Conservation (phyloP, 2,329 filamentous ascomycete species). For the Balansia obtecta region DNA sequence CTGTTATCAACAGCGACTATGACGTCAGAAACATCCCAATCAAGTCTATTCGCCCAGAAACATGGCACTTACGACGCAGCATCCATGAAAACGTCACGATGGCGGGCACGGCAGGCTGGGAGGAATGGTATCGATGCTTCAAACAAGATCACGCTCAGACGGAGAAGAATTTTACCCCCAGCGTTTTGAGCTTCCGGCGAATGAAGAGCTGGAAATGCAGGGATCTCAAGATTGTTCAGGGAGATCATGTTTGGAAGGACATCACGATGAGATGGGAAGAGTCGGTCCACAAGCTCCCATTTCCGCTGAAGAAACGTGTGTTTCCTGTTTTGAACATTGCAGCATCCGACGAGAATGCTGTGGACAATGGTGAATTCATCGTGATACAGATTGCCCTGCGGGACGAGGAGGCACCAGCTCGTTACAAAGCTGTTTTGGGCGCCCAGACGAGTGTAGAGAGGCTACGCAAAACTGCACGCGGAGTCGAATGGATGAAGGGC, state of each 20-base stretch:
- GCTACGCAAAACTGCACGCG: conserved; percentile 31
- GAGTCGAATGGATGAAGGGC: conserved; percentile 65
- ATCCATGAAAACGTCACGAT: conserved; percentile 41
- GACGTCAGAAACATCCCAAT: conserved; percentile 12
- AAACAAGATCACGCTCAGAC: conserved; percentile 33
- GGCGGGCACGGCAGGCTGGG: conserved; percentile 45
- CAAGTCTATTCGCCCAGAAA: conserved; percentile 27
- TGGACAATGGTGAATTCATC: conserved; percentile 32
- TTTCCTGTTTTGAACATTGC: conserved; percentile 57
- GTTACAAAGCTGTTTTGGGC: conserved; percentile 37
- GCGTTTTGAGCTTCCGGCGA: conserved; percentile 21
- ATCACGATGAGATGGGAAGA: conserved; percentile 44
- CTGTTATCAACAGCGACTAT: conserved; percentile 22
- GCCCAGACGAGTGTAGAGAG: conserved; percentile 55
- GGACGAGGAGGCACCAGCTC: conserved; percentile 26
- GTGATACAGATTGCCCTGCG: conserved; percentile 42
- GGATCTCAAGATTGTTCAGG: conserved; percentile 25
- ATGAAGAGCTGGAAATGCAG: conserved; percentile 33
- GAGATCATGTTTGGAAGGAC: conserved; percentile 29
- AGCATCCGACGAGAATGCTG: conserved; percentile 22
- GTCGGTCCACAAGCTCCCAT: conserved; percentile 52
- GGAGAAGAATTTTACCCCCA: conserved; percentile 28
- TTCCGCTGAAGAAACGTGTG: conserved; percentile 47
- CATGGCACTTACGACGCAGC: conserved; percentile 53
- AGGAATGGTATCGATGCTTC: conserved; percentile 49